A percentile compares a stretch with the other conserved stretches of the same genome.
Evolutionary conservation across 257 asterid species (phyloP).

Genomic region (Nicotiana tomentosiformis): DNA sequence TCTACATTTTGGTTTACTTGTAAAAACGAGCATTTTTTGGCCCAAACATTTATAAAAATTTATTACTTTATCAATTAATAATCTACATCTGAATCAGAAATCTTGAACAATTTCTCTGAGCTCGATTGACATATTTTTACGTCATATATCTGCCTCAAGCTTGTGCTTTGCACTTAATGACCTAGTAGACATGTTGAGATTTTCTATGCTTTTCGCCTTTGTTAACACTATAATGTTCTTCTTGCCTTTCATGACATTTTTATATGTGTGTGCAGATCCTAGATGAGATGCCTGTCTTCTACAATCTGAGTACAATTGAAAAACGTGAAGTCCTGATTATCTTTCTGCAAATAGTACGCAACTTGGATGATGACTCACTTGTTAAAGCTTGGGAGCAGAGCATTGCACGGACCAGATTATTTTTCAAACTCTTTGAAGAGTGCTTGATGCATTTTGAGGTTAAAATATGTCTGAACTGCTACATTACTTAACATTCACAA

Average conservation of each 20-base stretch:
- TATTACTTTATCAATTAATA: too few relatives aligned
- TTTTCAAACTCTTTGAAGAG: constrained; percentile 96
- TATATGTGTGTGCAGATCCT: constrained; percentile 60
- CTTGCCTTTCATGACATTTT: constrained; percentile 5
- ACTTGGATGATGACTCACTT: constrained; percentile 92
- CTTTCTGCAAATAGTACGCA: constrained; percentile 81
- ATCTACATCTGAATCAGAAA: too few relatives aligned
- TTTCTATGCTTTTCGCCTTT: neutral
- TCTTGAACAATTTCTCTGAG: neutral
- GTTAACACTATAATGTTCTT: neutral
- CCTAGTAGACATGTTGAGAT: neutral
- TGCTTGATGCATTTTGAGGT: constrained; percentile 94
- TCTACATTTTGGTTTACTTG: too few relatives aligned
- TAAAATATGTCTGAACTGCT: constrained; percentile 7
- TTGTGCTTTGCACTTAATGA: neutral
- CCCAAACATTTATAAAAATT: too few relatives aligned
- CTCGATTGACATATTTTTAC: neutral
- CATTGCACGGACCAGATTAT: constrained; percentile 97
- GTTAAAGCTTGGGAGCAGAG: constrained; percentile 99
- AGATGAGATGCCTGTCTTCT: constrained; percentile 99
- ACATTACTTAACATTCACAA: neutral
- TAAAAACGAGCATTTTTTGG: too few relatives aligned
- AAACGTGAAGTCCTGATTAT: constrained; percentile 85
- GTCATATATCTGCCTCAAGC: neutral
- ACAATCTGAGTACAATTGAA: constrained; percentile 84